Percentiles rank a stretch among this genome's conserved stretches.
These are phyloP conservation scores for Dianthus caryophyllus DNA, from an alignment of 148 eudicot genomes.

Conservation along the genomic window DNA sequence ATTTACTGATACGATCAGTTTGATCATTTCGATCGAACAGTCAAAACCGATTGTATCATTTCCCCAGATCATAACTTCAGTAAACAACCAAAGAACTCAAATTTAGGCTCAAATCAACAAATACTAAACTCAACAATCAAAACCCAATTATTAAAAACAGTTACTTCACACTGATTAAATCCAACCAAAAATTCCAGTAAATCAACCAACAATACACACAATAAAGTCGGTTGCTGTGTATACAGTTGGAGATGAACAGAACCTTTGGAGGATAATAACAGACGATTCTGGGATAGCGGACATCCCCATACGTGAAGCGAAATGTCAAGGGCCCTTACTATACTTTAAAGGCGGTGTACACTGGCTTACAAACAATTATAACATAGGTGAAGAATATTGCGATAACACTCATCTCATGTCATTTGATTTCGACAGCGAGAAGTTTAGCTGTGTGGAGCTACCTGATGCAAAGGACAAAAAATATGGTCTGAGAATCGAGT, in stretches of 20 bases:
- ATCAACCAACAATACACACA: neutral
- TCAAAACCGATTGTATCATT: too few relatives aligned
- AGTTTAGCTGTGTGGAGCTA: neutral
- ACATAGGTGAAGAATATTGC: neutral
- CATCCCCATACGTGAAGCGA: too few relatives aligned
- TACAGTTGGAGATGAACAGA: neutral
- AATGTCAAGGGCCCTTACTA: neutral
- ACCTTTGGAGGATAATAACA: neutral
- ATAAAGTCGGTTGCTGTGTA: neutral
- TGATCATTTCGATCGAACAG: too few relatives aligned
- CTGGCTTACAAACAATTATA: neutral
- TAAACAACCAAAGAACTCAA: neutral
- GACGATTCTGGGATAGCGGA: neutral
- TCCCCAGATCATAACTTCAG: conserved; percentile 14
- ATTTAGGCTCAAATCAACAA: neutral
- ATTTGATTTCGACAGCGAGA: conserved; percentile 10
- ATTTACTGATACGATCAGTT: neutral
- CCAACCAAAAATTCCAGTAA: neutral
- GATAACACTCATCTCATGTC: conserved; percentile 1
- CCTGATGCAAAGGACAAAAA: neutral
- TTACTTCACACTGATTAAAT: conserved; percentile 5
- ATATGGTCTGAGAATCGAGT: neutral
- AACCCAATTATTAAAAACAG: conserved; percentile 1
- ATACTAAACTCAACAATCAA: neutral
- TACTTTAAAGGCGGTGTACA: conserved; percentile 7